These are phyloP conservation scores for Tetrastigma voinierianum DNA, from an alignment of 164 flowering plant species.

Conservation along the genomic window DNA sequence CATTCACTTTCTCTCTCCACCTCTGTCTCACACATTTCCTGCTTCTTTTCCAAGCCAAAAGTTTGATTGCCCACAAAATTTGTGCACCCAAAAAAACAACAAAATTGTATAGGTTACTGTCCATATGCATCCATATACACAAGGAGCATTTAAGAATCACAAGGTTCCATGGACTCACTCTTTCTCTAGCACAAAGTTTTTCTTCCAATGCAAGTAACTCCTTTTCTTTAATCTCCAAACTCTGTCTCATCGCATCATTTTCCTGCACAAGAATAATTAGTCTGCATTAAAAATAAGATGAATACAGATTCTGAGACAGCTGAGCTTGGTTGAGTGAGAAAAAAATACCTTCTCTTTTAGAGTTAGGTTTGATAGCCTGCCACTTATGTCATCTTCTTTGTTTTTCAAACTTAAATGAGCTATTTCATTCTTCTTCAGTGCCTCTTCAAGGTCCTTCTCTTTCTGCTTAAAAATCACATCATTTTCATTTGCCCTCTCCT, in stretches of 20 bases:
- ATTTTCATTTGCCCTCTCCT: conserved; percentile 72
- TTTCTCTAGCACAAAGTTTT: conserved; percentile 70
- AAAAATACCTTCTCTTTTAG: conserved; percentile 62
- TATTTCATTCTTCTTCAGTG: conserved; percentile 52
- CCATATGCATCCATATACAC: too few species aligned
- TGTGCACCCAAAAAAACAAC: neutral
- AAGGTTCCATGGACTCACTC: conserved; percentile 36
- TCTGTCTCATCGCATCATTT: conserved; percentile 38
- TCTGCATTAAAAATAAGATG: neutral
- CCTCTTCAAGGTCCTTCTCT: conserved; percentile 65
- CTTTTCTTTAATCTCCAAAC: conserved; percentile 58
- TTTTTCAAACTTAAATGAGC: conserved; percentile 39
- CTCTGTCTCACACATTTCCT: neutral
- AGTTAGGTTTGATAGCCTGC: conserved; percentile 33
- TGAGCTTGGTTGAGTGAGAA: neutral
- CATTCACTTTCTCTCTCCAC: too few species aligned
- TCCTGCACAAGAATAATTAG: conserved; percentile 39
- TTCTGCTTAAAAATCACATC: conserved; percentile 57
- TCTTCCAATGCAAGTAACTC: conserved; percentile 60
- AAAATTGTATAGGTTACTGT: too few species aligned
- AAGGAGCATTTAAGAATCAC: too few species aligned
- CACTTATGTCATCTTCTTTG: conserved; percentile 63
- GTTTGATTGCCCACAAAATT: neutral
- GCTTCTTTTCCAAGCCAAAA: neutral
- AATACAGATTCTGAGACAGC: neutral